Evolutionary conservation across 257 asterid genomes (phyloP).

Genomic region (Forsythia suspensa): DNA sequence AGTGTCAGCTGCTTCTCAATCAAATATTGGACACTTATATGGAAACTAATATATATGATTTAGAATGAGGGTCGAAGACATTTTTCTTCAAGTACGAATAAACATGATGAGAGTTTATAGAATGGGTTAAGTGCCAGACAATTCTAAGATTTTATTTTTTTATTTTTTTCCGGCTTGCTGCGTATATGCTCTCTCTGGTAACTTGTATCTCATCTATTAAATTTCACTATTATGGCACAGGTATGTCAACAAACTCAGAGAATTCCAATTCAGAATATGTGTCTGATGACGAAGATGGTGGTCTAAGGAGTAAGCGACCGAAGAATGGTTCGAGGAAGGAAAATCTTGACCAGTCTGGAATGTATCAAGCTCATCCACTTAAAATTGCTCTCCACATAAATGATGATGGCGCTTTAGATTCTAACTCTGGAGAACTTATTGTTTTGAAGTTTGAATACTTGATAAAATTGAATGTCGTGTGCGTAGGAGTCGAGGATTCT

Average conservation of each 20-base stretch:
- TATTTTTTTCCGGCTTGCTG: background rate
- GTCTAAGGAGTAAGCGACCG: slow-evolving; percentile 87
- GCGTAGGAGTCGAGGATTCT: slow-evolving; percentile 83
- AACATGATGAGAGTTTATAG: background rate
- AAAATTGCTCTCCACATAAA: slow-evolving; percentile 71
- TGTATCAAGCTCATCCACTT: slow-evolving; percentile 88
- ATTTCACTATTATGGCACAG: slow-evolving; percentile 31
- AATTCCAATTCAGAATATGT: slow-evolving; percentile 66
- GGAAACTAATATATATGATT: background rate
- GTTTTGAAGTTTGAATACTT: slow-evolving; percentile 83
- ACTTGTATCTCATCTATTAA: slow-evolving; percentile 8
- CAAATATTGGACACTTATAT: background rate
- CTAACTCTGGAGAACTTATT: slow-evolving; percentile 49
- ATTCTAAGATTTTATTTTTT: background rate
- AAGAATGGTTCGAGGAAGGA: slow-evolving; percentile 81
- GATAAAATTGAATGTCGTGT: slow-evolving; percentile 67
- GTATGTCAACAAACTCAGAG: slow-evolving; percentile 53
- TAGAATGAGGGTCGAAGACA: background rate
- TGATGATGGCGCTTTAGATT: slow-evolving; percentile 61
- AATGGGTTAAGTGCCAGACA: background rate
- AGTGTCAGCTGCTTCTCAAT: background rate
- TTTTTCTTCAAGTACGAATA: no score
- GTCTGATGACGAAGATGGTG: slow-evolving; percentile 90
- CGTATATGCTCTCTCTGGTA: background rate
- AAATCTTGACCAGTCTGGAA: slow-evolving; percentile 76